Conservation (phyloP, 805 yeast genomes). For the Lachancea meyersii region DNA sequence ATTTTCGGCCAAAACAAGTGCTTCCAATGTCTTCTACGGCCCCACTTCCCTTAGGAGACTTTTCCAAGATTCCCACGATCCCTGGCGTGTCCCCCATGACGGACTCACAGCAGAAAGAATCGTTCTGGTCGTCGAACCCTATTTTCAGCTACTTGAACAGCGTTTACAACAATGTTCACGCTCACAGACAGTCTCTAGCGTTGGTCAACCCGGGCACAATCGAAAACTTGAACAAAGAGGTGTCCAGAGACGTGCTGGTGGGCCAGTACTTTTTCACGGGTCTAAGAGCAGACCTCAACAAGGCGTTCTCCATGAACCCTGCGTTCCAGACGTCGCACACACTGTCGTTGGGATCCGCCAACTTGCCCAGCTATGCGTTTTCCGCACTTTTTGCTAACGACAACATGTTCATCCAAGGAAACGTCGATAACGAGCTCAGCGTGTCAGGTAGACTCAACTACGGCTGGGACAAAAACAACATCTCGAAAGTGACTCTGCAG, state of each 20-base stretch:
- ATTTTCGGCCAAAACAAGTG: neutral
- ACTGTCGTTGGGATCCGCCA: constrained; percentile 78
- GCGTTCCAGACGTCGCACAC: constrained; percentile 96
- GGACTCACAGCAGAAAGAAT: constrained; percentile 42
- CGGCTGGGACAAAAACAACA: constrained; percentile 75
- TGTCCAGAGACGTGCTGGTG: constrained; percentile 85
- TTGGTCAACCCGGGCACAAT: constrained; percentile 90
- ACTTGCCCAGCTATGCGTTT: constrained; percentile 85
- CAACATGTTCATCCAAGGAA: constrained; percentile 81
- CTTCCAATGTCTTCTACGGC: constrained; percentile 16
- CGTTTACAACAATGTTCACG: constrained; percentile 62
- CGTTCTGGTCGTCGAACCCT: constrained; percentile 77
- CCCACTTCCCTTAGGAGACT: constrained; percentile 51
- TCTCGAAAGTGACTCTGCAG: constrained; percentile 83
- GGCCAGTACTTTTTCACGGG: constrained; percentile 90
- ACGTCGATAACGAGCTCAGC: constrained; percentile 78
- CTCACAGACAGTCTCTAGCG: constrained; percentile 76
- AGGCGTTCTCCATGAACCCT: constrained; percentile 85
- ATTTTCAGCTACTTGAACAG: constrained; percentile 72
- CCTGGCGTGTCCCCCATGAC: constrained; percentile 51
- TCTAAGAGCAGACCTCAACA: constrained; percentile 90
- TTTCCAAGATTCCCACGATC: constrained; percentile 55
- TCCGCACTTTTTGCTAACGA: constrained; percentile 86
- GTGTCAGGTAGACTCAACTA: constrained; percentile 85
- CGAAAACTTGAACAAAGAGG: constrained; percentile 91